A percentile compares a stretch with the other conserved stretches of the same genome.
Evolutionary conservation across 306 rosid species (phyloP).

Genomic region (Canavalia ensiformis): DNA sequence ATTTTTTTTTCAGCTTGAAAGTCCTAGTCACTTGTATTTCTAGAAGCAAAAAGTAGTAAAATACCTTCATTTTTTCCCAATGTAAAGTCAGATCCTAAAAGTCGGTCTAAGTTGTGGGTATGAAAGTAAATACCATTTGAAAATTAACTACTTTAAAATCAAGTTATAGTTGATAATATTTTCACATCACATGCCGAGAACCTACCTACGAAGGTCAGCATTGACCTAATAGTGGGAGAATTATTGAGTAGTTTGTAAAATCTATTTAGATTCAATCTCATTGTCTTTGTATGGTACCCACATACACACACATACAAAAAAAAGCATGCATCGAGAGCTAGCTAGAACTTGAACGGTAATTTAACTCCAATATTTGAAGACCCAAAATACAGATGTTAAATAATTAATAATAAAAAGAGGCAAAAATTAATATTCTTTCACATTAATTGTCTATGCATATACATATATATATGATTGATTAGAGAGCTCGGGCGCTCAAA

Average conservation of each 20-base stretch:
- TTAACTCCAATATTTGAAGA: not conserved
- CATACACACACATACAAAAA: no score
- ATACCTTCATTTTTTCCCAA: not conserved
- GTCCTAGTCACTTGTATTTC: not conserved
- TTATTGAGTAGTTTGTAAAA: no score
- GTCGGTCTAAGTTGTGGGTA: not conserved
- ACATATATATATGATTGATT: not conserved
- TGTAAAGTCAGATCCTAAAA: not conserved
- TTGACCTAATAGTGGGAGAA: no score
- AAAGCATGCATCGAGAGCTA: not conserved
- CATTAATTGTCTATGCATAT: not conserved
- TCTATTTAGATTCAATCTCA: no score
- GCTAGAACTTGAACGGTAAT: not conserved
- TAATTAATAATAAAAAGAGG: not conserved
- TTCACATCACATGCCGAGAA: not conserved
- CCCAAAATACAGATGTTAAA: not conserved
- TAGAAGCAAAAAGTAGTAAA: not conserved
- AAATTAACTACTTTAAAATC: not conserved
- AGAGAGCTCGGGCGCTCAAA: not conserved
- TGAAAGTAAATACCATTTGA: constrained; percentile 5
- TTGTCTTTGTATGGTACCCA: no score
- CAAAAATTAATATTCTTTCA: not conserved
- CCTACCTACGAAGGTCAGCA: no score
- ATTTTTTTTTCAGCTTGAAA: constrained; percentile 14
- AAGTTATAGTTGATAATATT: not conserved